Evolutionary conservation across 306 rosid species (phyloP).

Genomic region (Cucumis melo): DNA sequence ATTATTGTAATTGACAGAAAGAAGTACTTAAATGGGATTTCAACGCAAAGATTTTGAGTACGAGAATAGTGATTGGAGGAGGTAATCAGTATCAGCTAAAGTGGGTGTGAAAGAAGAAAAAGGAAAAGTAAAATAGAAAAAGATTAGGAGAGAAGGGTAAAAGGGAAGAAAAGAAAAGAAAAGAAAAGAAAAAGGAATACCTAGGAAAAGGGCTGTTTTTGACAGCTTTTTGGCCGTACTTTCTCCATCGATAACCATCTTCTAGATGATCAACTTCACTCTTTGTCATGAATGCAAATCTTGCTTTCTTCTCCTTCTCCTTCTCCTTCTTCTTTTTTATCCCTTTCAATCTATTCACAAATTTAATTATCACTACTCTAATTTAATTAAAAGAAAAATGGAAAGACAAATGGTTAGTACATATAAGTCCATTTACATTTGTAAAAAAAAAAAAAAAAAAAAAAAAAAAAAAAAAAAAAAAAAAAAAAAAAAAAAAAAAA

Average conservation of each 20-base stretch:
- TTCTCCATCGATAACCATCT: slow-evolving; percentile 90
- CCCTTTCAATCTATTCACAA: slow-evolving; percentile 15
- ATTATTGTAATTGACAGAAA: too few species aligned
- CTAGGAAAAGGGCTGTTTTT: slow-evolving; percentile 93
- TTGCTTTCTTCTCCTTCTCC: slow-evolving; percentile 37
- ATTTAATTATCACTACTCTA: too few species aligned
- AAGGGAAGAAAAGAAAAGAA: too few species aligned
- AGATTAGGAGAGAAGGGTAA: too few species aligned
- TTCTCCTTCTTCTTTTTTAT: slow-evolving; percentile 53
- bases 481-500: neutral
- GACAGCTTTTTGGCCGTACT: slow-evolving; percentile 95
- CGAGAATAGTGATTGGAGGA: too few species aligned
- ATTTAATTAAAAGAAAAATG: too few species aligned
- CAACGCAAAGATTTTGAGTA: too few species aligned
- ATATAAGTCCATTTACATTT: too few species aligned
- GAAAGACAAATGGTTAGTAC: too few species aligned
- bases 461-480: neutral
- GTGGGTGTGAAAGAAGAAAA: too few species aligned
- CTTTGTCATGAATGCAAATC: slow-evolving; percentile 77
- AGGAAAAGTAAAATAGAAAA: neutral
- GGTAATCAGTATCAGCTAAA: too few species aligned
- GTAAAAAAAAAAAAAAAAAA: neutral
- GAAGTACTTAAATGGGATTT: too few species aligned
- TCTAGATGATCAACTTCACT: slow-evolving; percentile 81
- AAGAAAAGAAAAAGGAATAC: slow-evolving; percentile 18